Evolutionary conservation across 345 rosid species (phyloP).

Genomic region (Acer yangbiense): DNA sequence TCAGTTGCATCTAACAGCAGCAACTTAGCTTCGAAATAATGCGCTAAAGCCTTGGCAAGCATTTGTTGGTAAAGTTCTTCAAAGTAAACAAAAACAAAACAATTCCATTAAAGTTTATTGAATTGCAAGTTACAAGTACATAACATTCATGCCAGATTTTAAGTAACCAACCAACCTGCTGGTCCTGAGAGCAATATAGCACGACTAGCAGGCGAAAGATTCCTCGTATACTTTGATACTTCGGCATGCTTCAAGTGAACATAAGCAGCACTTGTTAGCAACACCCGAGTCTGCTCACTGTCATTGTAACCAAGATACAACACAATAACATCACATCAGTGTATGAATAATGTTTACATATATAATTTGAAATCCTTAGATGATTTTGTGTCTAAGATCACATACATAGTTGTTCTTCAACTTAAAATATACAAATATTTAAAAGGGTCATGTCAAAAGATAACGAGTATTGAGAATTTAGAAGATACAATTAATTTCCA

Average conservation of each 20-base stretch:
- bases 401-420: neutral
- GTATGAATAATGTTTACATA: neutral
- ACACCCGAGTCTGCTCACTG: conserved; percentile 87
- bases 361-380: too few species aligned
- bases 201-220: conserved; percentile 83
- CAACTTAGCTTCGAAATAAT: conserved; percentile 88
- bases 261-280: conserved; percentile 91
- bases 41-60: conserved; percentile 96
- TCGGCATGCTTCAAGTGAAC: conserved; percentile 92
- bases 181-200: conserved; percentile 95
- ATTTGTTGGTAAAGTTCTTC: conserved; percentile 96
- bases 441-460: neutral
- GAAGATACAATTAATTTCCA: neutral
- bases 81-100: conserved; percentile 4
- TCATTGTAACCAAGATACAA: conserved; percentile 21
- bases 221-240: conserved; percentile 75
- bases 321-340: conserved; percentile 3
- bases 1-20: conserved; percentile 82
- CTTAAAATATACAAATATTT: too few species aligned
- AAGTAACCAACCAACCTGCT: conserved; percentile 54
- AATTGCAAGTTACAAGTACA: neutral
- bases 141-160: neutral
- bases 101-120: conserved; percentile 5
- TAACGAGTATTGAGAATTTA: too few species aligned
- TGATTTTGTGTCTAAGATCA: too few species aligned